Conservation (phyloP, 768 basidiomycete species). For the Rhizopogon roseolus region DNA sequence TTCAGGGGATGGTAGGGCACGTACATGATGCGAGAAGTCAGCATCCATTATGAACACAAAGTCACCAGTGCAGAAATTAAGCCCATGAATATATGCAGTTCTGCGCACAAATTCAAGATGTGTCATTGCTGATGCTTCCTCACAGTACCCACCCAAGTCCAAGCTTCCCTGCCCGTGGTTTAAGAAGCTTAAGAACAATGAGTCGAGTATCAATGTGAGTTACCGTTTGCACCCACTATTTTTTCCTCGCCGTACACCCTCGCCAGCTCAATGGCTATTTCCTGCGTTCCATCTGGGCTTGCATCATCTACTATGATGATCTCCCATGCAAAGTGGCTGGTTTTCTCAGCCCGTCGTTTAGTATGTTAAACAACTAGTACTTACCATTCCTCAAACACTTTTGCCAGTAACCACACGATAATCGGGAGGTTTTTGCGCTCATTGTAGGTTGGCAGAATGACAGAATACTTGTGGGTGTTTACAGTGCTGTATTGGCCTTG, state of each 20-base stretch:
- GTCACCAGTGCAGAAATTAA: conserved; percentile 85
- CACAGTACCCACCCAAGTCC: conserved; percentile 67
- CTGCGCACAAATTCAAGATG: conserved; percentile 32
- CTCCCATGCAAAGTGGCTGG: conserved; percentile 77
- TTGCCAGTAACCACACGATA: conserved; percentile 80
- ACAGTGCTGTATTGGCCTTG: conserved; percentile 40
- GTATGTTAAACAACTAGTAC: conserved; percentile 19
- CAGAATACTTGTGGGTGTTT: conserved; percentile 78
- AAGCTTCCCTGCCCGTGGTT: conserved; percentile 85
- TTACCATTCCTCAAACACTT: conserved; percentile 72
- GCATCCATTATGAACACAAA: conserved; percentile 98
- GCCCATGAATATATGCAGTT: conserved; percentile 89
- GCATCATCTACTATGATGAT: conserved; percentile 90
- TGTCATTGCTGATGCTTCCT: background rate
- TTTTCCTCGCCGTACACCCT: conserved; percentile 78
- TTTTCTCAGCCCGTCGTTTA: conserved; percentile 10
- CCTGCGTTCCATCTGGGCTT: conserved; percentile 90
- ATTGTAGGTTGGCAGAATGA: conserved; percentile 92
- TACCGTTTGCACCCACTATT: conserved; percentile 46
- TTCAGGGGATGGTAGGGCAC: conserved; percentile 18
- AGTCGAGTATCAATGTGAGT: background rate
- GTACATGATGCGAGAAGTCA: conserved; percentile 91
- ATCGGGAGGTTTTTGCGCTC: conserved; percentile 90
- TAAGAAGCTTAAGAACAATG: conserved; percentile 52
- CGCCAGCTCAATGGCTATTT: conserved; percentile 78